phyloP scores from a whole-genome alignment of 1,284 basidiomycete genomes.

The Boletus subluridellus region DNA sequence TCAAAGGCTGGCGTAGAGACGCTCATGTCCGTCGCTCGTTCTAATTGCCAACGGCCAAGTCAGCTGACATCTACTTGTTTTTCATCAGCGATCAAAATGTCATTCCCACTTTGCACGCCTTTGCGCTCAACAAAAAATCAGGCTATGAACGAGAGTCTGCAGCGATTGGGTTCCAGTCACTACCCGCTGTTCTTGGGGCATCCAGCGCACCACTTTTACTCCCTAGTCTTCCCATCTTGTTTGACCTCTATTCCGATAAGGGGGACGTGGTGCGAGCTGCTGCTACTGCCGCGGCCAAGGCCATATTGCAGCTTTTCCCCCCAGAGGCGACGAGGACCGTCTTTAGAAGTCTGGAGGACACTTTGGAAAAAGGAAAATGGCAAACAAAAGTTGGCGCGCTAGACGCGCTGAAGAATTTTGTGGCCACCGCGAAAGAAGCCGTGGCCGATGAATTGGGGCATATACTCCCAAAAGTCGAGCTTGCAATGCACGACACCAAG shows the following conservation, averaged over 20 bases:
- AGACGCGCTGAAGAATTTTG: conserved; percentile 78
- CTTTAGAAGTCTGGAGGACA: conserved; percentile 68
- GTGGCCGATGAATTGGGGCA: conserved; percentile 83
- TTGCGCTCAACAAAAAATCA: conserved; percentile 86
- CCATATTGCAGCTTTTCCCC: conserved; percentile 81
- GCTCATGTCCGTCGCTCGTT: conserved; percentile 50
- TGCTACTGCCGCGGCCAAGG: conserved; percentile 79
- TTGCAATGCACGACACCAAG: conserved; percentile 97
- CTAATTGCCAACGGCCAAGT: conserved; percentile 1
- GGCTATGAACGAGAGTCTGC: conserved; percentile 92
- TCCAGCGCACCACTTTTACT: conserved; percentile 82
- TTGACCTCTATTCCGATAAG: conserved; percentile 92
- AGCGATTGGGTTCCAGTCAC: conserved; percentile 79
- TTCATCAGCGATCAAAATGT: conserved; percentile 56
- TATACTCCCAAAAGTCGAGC: conserved; percentile 85
- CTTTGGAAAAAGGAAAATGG: conserved; percentile 90
- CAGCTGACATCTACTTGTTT: conserved; percentile 7
- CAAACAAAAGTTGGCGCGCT: conserved; percentile 91
- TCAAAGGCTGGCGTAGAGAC: conserved; percentile 60
- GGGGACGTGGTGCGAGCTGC: conserved; percentile 88
- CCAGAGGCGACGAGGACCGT: conserved; percentile 78
- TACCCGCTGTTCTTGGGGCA: conserved; percentile 69
- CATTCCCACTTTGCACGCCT: conserved; percentile 63
- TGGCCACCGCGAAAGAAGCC: conserved; percentile 69
- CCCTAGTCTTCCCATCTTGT: conserved; percentile 72